Base-by-base conservation (phyloP, 2,329 filamentous ascomycete genomes). In the Dothistroma septosporum region DNA sequence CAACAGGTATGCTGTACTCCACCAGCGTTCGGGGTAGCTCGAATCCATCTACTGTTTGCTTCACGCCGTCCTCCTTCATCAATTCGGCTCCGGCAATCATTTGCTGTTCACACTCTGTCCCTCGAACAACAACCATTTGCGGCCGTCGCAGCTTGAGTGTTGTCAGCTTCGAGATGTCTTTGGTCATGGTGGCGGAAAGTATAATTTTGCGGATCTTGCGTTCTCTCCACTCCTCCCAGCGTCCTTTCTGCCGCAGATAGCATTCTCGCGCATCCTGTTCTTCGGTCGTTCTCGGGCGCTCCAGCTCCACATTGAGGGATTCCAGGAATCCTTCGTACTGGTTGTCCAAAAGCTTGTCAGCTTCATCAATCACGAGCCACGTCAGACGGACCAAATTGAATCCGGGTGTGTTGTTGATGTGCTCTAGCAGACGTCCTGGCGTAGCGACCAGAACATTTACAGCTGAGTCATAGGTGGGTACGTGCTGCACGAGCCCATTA, bases 311-410 rank as follows among this genome's bases (percentile, higher is more conserved):
- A 12, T 70, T 64, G 14, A 74, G 49, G 7, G 59, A 58, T n/a
- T 69, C 65, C 1, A 72, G 47, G 24, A 73, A 72, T 9, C 66
- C 69, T 41, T 72, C 67, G 46, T 72, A 71, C 44, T 72, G 70
- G 74, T 97, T 91, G 48, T 92, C 89, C 6, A 97, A 83, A 12
- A 97, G 79, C 72, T 94, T 91, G 75, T 97, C 93, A 11, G 93
- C 94, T 76, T 97, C 93, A 69, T 97, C 93, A 50, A 97, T 89
- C 2, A 97, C 85, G 0, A 97, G 80, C 92, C 92, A 97, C 62
- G 90, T 85, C 4, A 97, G 80, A 71, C 89, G 83, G 59, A 89
- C 84, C 22, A 97, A 80, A 0, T 82, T 85, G 73, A 97, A 97
- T 0, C 91, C 92, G 2, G 85, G 85, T 0, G 93, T 97, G 61